Evolutionary conservation across 495 filamentous ascomycete species (phyloP).

Genomic region (Talaromyces stipitatus): DNA sequence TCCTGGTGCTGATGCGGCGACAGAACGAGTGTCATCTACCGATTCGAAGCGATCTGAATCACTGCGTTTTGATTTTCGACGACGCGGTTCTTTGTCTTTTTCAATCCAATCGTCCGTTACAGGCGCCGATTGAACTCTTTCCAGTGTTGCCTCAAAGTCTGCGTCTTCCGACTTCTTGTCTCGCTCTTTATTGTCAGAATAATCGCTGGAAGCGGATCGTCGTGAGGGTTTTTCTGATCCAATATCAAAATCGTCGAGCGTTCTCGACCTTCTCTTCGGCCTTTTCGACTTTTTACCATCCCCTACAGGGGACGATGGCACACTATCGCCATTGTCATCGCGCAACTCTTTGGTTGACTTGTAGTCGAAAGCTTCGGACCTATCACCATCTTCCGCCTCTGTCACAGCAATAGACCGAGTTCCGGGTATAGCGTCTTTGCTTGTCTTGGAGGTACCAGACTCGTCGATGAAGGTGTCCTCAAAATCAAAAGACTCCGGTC

Average conservation of each 20-base stretch:
- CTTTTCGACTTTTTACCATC: slow-evolving; percentile 13
- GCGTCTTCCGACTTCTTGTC: not conserved
- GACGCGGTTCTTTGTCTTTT: slow-evolving; percentile 18
- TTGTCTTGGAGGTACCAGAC: not conserved
- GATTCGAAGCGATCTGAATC: slow-evolving; percentile 13
- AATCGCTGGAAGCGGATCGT: slow-evolving; percentile 2
- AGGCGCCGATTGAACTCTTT: not conserved
- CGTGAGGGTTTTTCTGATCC: slow-evolving; percentile 15
- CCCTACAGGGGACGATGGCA: slow-evolving; percentile 17
- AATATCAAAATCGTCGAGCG: slow-evolving; percentile 17
- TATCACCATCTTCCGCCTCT: not conserved
- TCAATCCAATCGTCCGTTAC: slow-evolving; percentile 9
- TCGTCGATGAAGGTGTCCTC: not conserved
- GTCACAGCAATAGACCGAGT: not conserved
- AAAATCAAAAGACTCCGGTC: not conserved
- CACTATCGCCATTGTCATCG: slow-evolving; percentile 9
- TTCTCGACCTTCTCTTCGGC: slow-evolving; percentile 16
- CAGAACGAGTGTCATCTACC: slow-evolving; percentile 16
- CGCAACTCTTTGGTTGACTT: not conserved
- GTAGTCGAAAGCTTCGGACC: not conserved
- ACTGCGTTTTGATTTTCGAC: slow-evolving; percentile 25
- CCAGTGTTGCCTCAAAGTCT: not conserved
- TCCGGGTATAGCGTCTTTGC: not conserved
- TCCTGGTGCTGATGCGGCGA: slow-evolving; percentile 10
- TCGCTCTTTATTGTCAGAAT: not conserved